These are phyloP conservation scores for Tetradesmus obliquus DNA, from an alignment of 139 green algal genomes.

Conservation along the genomic window DNA sequence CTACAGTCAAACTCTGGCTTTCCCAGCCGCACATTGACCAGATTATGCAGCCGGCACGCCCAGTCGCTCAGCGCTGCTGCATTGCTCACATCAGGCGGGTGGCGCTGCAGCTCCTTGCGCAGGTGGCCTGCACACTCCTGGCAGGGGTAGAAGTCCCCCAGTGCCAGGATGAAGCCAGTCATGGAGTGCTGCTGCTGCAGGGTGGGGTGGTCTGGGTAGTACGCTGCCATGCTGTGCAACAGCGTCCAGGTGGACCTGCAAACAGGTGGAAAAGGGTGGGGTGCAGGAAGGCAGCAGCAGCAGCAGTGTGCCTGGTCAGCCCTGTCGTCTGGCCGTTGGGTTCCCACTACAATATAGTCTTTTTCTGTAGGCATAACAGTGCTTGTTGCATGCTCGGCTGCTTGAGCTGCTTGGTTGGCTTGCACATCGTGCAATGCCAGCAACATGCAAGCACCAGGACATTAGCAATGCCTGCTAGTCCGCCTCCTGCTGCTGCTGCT, in stretches of 20 bases:
- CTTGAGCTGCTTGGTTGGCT: too few relatives aligned
- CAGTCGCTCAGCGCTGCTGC: constrained; percentile 51
- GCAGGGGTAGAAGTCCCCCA: constrained; percentile 73
- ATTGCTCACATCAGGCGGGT: constrained; percentile 49
- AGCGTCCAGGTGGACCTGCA: constrained; percentile 67
- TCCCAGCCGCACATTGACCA: constrained; percentile 70
- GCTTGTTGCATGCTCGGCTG: too few relatives aligned
- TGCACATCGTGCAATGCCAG: too few relatives aligned
- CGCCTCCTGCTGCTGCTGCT: too few relatives aligned
- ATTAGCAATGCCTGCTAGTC: too few relatives aligned
- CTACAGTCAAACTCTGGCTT: constrained; percentile 72
- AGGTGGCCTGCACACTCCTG: constrained; percentile 61
- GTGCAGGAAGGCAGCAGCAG: too few relatives aligned
- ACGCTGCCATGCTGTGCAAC: constrained; percentile 73
- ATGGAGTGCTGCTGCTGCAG: constrained; percentile 59
- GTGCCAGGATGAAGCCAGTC: constrained; percentile 51
- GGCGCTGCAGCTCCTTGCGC: constrained; percentile 41
- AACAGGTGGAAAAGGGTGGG: not conserved
- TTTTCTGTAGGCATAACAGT: too few relatives aligned
- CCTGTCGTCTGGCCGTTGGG: too few relatives aligned
- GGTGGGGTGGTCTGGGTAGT: constrained; percentile 68
- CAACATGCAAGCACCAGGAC: too few relatives aligned
- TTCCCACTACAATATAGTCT: too few relatives aligned
- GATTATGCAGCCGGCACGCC: constrained; percentile 69
- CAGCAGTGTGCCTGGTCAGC: too few relatives aligned